These are phyloP conservation scores for Drosera spatulata DNA, from an alignment of 179 eudicot species.

Conservation along the genomic window DNA sequence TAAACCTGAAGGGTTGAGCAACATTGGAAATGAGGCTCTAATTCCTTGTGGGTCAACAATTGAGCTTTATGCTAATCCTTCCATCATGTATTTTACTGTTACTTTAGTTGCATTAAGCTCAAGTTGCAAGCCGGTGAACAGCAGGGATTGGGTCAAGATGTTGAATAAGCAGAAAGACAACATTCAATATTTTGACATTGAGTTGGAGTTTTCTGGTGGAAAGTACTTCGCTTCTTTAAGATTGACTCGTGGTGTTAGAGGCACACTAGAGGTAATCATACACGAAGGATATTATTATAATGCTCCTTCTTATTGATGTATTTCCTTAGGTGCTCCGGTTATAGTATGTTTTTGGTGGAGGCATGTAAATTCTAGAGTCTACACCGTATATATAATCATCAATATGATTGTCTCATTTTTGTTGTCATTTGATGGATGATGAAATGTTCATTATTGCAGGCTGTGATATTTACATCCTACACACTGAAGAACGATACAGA, in stretches of 20 bases:
- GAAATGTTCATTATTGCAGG: conserved; percentile 40
- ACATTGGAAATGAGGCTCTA: conserved; percentile 54
- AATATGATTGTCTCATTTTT: background rate
- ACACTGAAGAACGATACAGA: conserved; percentile 68
- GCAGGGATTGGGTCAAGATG: conserved; percentile 82
- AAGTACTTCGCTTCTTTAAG: conserved; percentile 76
- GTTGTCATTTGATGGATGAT: background rate
- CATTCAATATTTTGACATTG: conserved; percentile 59
- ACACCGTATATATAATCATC: background rate
- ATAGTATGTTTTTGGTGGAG: background rate
- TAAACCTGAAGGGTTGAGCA: conserved; percentile 18
- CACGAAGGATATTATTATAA: background rate
- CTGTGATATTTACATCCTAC: conserved; percentile 61
- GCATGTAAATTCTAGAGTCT: background rate
- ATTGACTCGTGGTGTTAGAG: conserved; percentile 67
- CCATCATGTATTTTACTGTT: conserved; percentile 50
- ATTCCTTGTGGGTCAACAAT: conserved; percentile 52
- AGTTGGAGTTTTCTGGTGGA: conserved; percentile 73
- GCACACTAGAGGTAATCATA: conserved; percentile 69
- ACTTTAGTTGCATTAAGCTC: conserved; percentile 56
- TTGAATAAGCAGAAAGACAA: conserved; percentile 67
- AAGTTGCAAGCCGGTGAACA: conserved; percentile 83
- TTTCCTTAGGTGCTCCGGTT: background rate
- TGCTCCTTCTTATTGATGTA: too few relatives aligned
- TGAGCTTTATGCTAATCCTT: conserved; percentile 80